Conservation (phyloP, 1,284 basidiomycete genomes). For the Acaromyces ingoldii region DNA sequence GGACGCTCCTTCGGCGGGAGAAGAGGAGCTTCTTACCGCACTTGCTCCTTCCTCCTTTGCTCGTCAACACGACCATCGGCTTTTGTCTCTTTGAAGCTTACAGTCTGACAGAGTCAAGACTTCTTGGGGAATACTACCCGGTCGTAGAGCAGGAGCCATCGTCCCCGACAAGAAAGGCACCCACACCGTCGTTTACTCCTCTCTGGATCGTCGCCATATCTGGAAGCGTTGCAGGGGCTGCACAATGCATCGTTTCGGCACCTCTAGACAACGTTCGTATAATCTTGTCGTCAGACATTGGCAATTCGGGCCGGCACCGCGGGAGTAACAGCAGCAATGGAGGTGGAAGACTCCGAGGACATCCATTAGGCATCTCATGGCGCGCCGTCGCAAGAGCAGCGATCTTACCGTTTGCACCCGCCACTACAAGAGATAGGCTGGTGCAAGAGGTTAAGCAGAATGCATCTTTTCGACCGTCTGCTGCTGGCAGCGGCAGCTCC, state of each 20-base stretch:
- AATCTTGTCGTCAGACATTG: slow-evolving; percentile 28
- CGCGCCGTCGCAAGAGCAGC: slow-evolving; percentile 40
- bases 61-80: slow-evolving; percentile 51
- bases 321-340: not conserved
- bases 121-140: slow-evolving; percentile 14
- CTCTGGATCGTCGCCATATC: slow-evolving; percentile 40
- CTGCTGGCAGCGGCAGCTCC: slow-evolving; percentile 16
- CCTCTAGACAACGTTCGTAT: slow-evolving; percentile 54
- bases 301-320: too few species aligned
- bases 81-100: slow-evolving; percentile 52
- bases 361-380: slow-evolving; percentile 30
- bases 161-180: not conserved
- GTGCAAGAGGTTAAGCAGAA: slow-evolving; percentile 28
- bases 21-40: slow-evolving; percentile 26
- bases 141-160: not conserved
- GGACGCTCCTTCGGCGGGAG: slow-evolving; percentile 45
- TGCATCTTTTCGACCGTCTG: too few species aligned
- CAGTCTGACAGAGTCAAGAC: slow-evolving; percentile 30
- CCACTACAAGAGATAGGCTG: slow-evolving; percentile 20
- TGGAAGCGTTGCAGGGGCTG: slow-evolving; percentile 51
- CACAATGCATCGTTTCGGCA: slow-evolving; percentile 52
- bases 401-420: slow-evolving; percentile 44
- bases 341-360: not conserved
- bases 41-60: slow-evolving; percentile 47
- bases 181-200: slow-evolving; percentile 22